Evolutionary conservation across 2,329 filamentous ascomycete species (phyloP).

Genomic region (Dichotomopilus funicola): DNA sequence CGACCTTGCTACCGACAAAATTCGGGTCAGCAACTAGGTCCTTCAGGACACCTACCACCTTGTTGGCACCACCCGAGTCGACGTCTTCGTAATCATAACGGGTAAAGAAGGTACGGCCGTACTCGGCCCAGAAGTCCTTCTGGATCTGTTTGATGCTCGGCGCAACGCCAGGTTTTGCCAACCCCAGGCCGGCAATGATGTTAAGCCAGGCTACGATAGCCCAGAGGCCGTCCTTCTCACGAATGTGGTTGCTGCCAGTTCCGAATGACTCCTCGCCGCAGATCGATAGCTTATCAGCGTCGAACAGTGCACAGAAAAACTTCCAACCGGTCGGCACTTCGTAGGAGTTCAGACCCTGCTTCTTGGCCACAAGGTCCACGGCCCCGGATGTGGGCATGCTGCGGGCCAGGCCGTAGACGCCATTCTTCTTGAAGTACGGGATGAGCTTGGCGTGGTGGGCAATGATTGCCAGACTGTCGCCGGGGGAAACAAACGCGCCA

Average conservation of each 20-base stretch:
- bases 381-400: slow-evolving; percentile 97
- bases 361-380: slow-evolving; percentile 92
- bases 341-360: slow-evolving; percentile 84
- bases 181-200: slow-evolving; percentile 90
- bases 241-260: slow-evolving; percentile 96
- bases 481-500: slow-evolving; percentile 91
- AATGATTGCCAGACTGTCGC: slow-evolving; percentile 96
- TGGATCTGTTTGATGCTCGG: slow-evolving; percentile 96
- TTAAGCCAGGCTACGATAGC: slow-evolving; percentile 97
- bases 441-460: slow-evolving; percentile 94
- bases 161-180: slow-evolving; percentile 69
- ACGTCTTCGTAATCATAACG: slow-evolving; percentile 98
- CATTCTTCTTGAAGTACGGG: slow-evolving; percentile 96
- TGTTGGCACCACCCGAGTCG: slow-evolving; percentile 82
- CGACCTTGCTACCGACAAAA: slow-evolving; percentile 78
- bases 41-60: slow-evolving; percentile 76
- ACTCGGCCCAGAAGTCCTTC: slow-evolving; percentile 91
- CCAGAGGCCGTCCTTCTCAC: slow-evolving; percentile 98
- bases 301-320: slow-evolving; percentile 95
- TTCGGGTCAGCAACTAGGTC: slow-evolving; percentile 65
- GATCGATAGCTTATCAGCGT: slow-evolving; percentile 92
- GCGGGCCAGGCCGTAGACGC: slow-evolving; percentile 88
- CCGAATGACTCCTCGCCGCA: slow-evolving; percentile 98
- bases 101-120: slow-evolving; percentile 98
- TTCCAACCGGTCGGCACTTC: slow-evolving; percentile 99